Evolutionary conservation across 2,329 filamentous ascomycete genomes (phyloP).

Genomic region (Pseudodiploospora longispora): DNA sequence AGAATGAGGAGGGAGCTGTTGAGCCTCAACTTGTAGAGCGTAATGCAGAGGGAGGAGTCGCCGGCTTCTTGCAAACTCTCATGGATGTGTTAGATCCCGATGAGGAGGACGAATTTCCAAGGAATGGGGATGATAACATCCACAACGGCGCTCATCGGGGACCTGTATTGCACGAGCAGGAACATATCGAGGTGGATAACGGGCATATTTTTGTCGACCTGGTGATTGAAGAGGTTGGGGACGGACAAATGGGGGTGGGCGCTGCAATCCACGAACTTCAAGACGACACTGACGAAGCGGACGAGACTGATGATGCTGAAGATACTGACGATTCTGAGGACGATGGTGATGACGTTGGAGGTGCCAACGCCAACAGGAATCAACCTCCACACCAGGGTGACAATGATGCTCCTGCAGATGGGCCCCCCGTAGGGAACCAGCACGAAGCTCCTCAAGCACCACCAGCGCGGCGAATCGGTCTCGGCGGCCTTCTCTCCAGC

Average conservation of each 20-base stretch:
- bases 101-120: slow-evolving; percentile 19
- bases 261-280: neutral
- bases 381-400: too few species aligned
- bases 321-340: too few species aligned
- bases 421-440: slow-evolving; percentile 14
- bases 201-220: slow-evolving; percentile 24
- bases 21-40: slow-evolving; percentile 11
- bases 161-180: neutral
- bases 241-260: slow-evolving; percentile 13
- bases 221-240: slow-evolving; percentile 24
- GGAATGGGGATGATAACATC: slow-evolving; percentile 11
- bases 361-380: too few species aligned
- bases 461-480: slow-evolving; percentile 23
- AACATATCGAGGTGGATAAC: slow-evolving; percentile 10
- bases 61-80: slow-evolving; percentile 28
- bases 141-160: slow-evolving; percentile 1
- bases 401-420: slow-evolving; percentile 7
- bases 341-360: too few species aligned
- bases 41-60: slow-evolving; percentile 22
- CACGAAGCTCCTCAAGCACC: slow-evolving; percentile 28
- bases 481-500: slow-evolving; percentile 31
- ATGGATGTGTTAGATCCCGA: slow-evolving; percentile 29
- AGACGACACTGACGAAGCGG: neutral
- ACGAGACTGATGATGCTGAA: neutral
- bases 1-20: slow-evolving; percentile 14